Percentiles rank a stretch among this genome's conserved stretches.
Evolutionary conservation across 306 rosid genomes (phyloP).

Genomic region (Amphicarpaea edgeworthii): DNA sequence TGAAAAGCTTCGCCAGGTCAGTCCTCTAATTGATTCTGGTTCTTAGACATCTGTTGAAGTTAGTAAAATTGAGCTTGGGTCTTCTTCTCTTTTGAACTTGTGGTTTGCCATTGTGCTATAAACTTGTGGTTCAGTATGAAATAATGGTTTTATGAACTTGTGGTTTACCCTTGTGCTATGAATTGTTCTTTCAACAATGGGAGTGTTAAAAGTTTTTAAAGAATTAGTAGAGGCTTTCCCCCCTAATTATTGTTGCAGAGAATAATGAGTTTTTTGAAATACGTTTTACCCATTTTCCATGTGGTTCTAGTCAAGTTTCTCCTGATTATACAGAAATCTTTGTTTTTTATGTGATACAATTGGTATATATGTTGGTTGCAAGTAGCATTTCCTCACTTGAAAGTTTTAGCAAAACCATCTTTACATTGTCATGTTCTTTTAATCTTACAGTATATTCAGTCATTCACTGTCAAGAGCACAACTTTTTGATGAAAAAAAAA

Average conservation of each 20-base stretch:
- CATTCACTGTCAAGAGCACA: background rate
- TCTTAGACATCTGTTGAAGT: slow-evolving; percentile 24
- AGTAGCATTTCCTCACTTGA: slow-evolving; percentile 14
- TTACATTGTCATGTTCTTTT: slow-evolving; percentile 24
- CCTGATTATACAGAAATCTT: background rate
- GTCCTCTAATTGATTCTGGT: slow-evolving; percentile 35
- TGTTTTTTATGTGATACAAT: background rate
- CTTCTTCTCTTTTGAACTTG: slow-evolving; percentile 4
- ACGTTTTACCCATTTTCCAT: slow-evolving; percentile 2
- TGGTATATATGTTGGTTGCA: slow-evolving; percentile 10
- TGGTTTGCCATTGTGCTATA: too few relatives aligned
- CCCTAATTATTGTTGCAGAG: background rate
- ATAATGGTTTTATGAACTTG: slow-evolving; percentile 26
- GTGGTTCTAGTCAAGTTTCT: slow-evolving; percentile 27
- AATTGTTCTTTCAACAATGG: slow-evolving; percentile 20
- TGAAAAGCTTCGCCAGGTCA: slow-evolving; percentile 99
- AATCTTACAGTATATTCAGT: slow-evolving; percentile 4
- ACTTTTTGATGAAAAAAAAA: background rate
- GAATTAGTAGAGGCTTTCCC: background rate
- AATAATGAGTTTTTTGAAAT: slow-evolving; percentile 16
- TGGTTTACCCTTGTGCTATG: slow-evolving; percentile 29
- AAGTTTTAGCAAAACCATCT: slow-evolving; percentile 3
- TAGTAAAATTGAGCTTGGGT: slow-evolving; percentile 28
- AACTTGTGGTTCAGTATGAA: slow-evolving; percentile 23
- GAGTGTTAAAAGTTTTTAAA: background rate